These are phyloP conservation scores for Tolypocladium nubicola DNA, from an alignment of 2,329 filamentous ascomycete genomes.

Conservation along the genomic window DNA sequence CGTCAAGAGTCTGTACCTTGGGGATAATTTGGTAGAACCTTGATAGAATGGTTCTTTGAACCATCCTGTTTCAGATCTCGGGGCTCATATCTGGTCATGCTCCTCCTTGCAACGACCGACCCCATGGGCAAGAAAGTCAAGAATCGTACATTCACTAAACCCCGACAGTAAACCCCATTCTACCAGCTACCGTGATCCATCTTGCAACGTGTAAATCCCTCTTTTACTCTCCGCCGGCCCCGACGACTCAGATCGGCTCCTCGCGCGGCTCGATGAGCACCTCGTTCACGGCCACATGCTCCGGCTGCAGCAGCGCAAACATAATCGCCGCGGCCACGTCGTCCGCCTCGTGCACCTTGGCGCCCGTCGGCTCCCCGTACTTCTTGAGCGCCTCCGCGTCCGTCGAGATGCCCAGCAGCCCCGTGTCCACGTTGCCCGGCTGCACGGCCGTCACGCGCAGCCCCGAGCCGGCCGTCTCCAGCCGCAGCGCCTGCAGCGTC, in stretches of 20 bases:
- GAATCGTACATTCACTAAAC: too few species aligned
- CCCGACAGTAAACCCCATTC: too few species aligned
- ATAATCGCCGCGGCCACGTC: slow-evolving; percentile 66
- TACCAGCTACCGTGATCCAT: too few species aligned
- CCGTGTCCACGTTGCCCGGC: slow-evolving; percentile 67
- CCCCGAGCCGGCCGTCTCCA: slow-evolving; percentile 67
- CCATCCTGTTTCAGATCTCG: too few species aligned
- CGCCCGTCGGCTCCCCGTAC: slow-evolving; percentile 64
- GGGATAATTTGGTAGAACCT: too few species aligned
- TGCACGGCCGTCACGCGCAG: slow-evolving; percentile 65
- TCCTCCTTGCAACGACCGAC: too few species aligned
- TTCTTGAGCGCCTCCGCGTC: slow-evolving; percentile 69
- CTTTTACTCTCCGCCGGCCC: too few species aligned
- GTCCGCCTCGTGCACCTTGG: slow-evolving; percentile 61
- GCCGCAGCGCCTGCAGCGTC: slow-evolving; percentile 60
- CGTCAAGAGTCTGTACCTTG: too few species aligned
- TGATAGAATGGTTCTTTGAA: too few species aligned
- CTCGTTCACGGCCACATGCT: slow-evolving; percentile 71
- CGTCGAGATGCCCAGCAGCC: slow-evolving; percentile 63
- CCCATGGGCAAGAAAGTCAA: neutral
- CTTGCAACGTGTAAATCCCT: too few species aligned
- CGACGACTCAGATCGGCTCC: slow-evolving; percentile 36
- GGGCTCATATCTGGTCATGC: too few species aligned
- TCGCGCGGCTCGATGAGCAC: slow-evolving; percentile 68
- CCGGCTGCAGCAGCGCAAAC: slow-evolving; percentile 63